Base-by-base conservation (phyloP, 2,329 filamentous ascomycete species). In the Colletotrichum kahawae region DNA sequence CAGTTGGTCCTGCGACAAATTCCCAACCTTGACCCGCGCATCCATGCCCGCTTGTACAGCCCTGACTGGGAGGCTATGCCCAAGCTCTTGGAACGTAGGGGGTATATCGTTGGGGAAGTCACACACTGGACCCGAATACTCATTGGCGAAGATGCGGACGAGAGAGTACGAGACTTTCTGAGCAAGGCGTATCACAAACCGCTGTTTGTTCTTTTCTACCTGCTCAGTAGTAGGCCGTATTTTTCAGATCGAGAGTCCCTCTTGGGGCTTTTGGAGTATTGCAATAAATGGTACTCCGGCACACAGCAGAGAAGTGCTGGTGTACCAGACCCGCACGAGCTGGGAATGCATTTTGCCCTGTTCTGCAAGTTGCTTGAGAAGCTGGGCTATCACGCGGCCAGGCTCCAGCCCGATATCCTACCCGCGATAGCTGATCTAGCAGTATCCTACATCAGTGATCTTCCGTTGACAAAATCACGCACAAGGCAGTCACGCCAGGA, bases 381-480 rank as follows among this genome's bases (percentile, higher is more conserved):
- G 18, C 27, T 77, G 4, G 29, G 67, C 29, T 18, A 14, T 18
- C 76, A 76, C 27, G 72, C 70, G 24, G 76, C 77, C 29, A 77
- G 78, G 8, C 34, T 81, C 29, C 81, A 79, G 77, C 83, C 83
- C 9, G 78, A 72, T 21, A 78, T 79, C 3, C 77, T 85, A 14
- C 75, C 80, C 7, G 75, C 77, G 4, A 77, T 84, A n/a, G 82
- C 83, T 8, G 77, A 79, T 7, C 74, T 84, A 33, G 77, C 80
- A 18, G 79, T 74, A 5, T 72, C 78, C 14, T 83, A 84, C 60
- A 83, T 85, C 27, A 77, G 74, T 57, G 70, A 56, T 10, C 77
- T 82, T 71, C 71, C 81, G 27, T 51, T 68, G 13, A 60, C 71
- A 60, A 16, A 70, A 72, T 51, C 24, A 34, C 29, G 29, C 9